Evolutionary conservation across 2,329 filamentous ascomycete genomes (phyloP), one percentile per base, ranked within the genome.

Genomic region (Neopestalotiopsis clavispora): DNA sequence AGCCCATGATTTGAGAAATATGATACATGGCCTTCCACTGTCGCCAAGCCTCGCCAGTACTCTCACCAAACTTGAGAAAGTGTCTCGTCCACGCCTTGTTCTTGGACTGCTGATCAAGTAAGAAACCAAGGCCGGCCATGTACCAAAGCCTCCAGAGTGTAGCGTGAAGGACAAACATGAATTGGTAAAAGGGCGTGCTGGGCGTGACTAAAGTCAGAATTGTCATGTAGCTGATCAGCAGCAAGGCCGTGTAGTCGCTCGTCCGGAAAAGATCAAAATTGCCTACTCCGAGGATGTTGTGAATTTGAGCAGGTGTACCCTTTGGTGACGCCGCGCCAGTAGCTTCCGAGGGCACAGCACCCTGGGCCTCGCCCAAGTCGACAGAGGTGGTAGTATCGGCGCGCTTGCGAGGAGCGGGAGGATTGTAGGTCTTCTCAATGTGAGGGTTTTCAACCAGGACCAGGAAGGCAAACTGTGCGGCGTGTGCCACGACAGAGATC

Each of bases 21-120:
- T 99, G 94, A 76, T 98, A 98, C 76, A 97, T 90, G 40, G 92
- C 94, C 82, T 98, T 98, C 96, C 96, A 99, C 79, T 99, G 95
- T 68, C 92, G 91, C 96, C 96, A 99, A 4, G 95, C 95, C 81
- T 98, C 96, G 70, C 92, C 91, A 3, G 91, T 91, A 70, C 89
- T 94, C 79, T 98, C 96, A 71, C 96, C 96, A 76, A 92, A 98
- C 80, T 99, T 99, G 82, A 99, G 89, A 78, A 98, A 99, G 83
- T 99, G 96, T 32, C 96, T 90, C 17, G 95, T 98, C 94, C 96
- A 98, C 80, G 92, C 90, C 83, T 98, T 98, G 81, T 91, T 90
- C 76, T 92, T 91, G 23, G 95, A 98, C 80, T 99, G 96, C 67
- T 89, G 87, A 75, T 94, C 90, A 62, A 99, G 87, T 70, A 98